These are phyloP conservation scores for Podochytrium sp. DNA, from an alignment of 192 early-diverging fungal genomes.

Conservation along the genomic window DNA sequence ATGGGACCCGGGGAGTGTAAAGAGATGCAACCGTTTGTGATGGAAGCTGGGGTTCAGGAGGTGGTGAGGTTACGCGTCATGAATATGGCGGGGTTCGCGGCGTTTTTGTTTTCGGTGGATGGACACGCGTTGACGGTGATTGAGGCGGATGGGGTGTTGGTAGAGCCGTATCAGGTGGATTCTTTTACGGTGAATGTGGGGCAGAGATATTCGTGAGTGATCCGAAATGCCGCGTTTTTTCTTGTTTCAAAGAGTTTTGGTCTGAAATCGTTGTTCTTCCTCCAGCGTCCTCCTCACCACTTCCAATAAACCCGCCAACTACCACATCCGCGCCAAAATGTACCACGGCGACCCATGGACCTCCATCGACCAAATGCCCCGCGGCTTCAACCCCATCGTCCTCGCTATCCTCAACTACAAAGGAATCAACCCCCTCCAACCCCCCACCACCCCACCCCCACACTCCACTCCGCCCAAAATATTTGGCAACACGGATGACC, in stretches of 20 bases:
- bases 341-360: slow-evolving; percentile 35
- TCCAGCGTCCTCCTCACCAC: slow-evolving; percentile 16
- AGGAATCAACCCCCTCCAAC: background rate
- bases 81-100: slow-evolving; percentile 46
- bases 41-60: background rate
- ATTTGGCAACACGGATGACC: background rate
- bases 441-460: background rate
- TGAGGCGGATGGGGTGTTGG: slow-evolving; percentile 53
- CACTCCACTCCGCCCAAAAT: background rate
- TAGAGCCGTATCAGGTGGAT: slow-evolving; percentile 44
- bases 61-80: slow-evolving; percentile 49
- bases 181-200: slow-evolving; percentile 45
- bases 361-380: background rate
- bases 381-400: slow-evolving; percentile 14
- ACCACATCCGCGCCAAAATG: slow-evolving; percentile 20
- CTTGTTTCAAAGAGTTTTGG: background rate
- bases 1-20: background rate
- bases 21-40: background rate
- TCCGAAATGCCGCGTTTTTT: background rate
- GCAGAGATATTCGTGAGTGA: slow-evolving; percentile 50
- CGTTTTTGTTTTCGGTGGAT: slow-evolving; percentile 50
- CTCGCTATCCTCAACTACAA: slow-evolving; percentile 22
- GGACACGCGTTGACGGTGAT: slow-evolving; percentile 59
- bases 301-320: background rate
- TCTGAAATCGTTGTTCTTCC: too few species aligned